phyloP scores from a whole-genome alignment of 2,329 filamentous ascomycete genomes.

The Rugonectria rugulosa region DNA sequence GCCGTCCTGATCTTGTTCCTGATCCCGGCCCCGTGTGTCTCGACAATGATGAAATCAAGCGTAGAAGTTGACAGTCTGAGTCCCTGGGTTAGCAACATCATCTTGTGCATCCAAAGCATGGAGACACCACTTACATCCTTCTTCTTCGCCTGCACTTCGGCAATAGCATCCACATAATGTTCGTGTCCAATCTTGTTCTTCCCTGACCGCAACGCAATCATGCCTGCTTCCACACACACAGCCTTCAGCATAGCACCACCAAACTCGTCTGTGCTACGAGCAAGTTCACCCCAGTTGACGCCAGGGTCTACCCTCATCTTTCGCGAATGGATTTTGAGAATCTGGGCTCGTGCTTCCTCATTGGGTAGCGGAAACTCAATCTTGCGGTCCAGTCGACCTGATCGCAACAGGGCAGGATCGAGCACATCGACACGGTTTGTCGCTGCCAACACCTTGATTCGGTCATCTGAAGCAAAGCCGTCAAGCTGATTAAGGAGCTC shows the following conservation, averaged over 20 bases:
- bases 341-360: slow-evolving; percentile 96
- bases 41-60: slow-evolving; percentile 45
- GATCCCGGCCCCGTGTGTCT: slow-evolving; percentile 1
- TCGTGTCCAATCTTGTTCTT: slow-evolving; percentile 98
- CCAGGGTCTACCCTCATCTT: slow-evolving; percentile 97
- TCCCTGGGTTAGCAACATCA: slow-evolving; percentile 22
- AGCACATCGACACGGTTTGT: slow-evolving; percentile 95
- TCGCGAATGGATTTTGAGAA: slow-evolving; percentile 94
- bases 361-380: slow-evolving; percentile 99
- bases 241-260: slow-evolving; percentile 98
- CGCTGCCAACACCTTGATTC: slow-evolving; percentile 94
- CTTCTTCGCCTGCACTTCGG: slow-evolving; percentile 95
- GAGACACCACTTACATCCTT: slow-evolving; percentile 71
- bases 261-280: slow-evolving; percentile 97
- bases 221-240: slow-evolving; percentile 97
- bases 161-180: slow-evolving; percentile 98
- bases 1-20: slow-evolving; percentile 9
- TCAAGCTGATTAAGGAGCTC: slow-evolving; percentile 98
- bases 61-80: slow-evolving; percentile 65
- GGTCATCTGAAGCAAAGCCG: slow-evolving; percentile 95
- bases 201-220: slow-evolving; percentile 95
- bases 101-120: too few relatives aligned
- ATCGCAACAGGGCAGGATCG: slow-evolving; percentile 89
- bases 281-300: slow-evolving; percentile 96
- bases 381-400: slow-evolving; percentile 92